Evolutionary conservation across 805 yeast species (phyloP), one percentile per base, ranked within the genome.

Genomic region (Saccharomyces kudriavzevii): DNA sequence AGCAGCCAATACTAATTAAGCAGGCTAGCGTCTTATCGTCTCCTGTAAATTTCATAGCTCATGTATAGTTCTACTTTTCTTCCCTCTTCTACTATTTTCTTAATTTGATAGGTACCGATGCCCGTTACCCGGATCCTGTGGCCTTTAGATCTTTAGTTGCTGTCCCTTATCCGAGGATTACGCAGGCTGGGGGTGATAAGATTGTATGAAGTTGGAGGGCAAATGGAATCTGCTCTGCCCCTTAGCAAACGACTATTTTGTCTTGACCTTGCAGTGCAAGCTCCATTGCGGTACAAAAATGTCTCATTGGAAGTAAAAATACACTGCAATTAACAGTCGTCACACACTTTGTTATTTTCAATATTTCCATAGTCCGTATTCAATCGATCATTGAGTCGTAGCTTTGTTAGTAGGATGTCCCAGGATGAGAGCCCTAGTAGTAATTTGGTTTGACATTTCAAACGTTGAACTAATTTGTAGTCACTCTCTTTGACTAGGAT

Each of bases 401-500:
- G 5, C 45, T 50, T 54, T 29, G 26, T 54, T 22, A 59, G 31
- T n/a, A 59, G 31, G 8, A 31, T 40, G 10, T 50, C 27, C 70
- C 70, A 66, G 0, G 20, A 8, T 4, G 51, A 47, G 3, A 66
- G 48, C 1, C 48, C 52, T 1, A 26, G 20, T 4, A 54, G 11
- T 45, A 62, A 60, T 3, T 28, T 43, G 4, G 50, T 46, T 8
- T 49, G 5, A 5, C 47, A 9, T 1, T 56, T 29, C 22, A 62
- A 31, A 9, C 31, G 22, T 5, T 24, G 26, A 1, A 60, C 40
- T 40, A 11, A 50, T 2, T 45, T 2, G 43, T 26, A 58, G 54
- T 64, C 64, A 1, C 26, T 8, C 2, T 50, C 31, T 40, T 43
- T 55, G 3, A 65, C 53, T 48, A 66, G 30, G 2, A 66, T 51